These are phyloP conservation scores for Cercospora zeae-maydis DNA, from an alignment of 2,329 filamentous ascomycete species.

Conservation along the genomic window DNA sequence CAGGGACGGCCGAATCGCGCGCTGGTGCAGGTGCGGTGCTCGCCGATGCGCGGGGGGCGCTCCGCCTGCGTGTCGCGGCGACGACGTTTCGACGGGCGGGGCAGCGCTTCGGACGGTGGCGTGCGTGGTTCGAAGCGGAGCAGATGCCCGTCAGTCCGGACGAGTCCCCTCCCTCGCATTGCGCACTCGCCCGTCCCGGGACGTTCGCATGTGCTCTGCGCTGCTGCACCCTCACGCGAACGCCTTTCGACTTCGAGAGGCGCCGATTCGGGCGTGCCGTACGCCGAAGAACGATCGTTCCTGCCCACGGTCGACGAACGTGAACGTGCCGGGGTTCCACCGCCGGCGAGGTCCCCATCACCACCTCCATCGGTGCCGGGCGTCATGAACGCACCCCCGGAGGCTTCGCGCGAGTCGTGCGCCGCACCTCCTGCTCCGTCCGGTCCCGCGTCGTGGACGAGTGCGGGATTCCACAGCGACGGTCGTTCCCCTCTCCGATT, in stretches of 20 bases:
- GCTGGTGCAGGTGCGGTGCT: neutral
- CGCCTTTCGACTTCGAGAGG: neutral
- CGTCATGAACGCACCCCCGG: neutral
- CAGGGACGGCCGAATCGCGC: neutral
- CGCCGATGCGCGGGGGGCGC: neutral
- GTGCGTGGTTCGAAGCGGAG: neutral
- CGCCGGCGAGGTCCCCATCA: neutral
- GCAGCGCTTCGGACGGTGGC: neutral
- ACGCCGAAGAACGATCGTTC: neutral
- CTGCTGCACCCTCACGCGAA: too few relatives aligned
- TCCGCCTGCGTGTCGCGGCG: neutral
- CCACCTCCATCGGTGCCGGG: neutral
- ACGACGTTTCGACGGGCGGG: neutral
- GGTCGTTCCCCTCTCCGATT: neutral
- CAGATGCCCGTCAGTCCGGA: neutral
- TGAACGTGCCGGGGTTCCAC: neutral
- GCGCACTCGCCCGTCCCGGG: neutral
- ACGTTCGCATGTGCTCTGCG: too few relatives aligned
- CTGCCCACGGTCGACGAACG: neutral
- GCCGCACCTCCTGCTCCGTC: neutral
- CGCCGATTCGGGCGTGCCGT: neutral
- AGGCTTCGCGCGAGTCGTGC: neutral
- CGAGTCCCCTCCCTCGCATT: neutral
- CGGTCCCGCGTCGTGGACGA: neutral
- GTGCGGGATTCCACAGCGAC: neutral